A percentile compares a stretch with the other conserved stretches of the same genome.
phyloP scores from a whole-genome alignment of 768 basidiomycete species.

The Suillus subalutaceus region DNA sequence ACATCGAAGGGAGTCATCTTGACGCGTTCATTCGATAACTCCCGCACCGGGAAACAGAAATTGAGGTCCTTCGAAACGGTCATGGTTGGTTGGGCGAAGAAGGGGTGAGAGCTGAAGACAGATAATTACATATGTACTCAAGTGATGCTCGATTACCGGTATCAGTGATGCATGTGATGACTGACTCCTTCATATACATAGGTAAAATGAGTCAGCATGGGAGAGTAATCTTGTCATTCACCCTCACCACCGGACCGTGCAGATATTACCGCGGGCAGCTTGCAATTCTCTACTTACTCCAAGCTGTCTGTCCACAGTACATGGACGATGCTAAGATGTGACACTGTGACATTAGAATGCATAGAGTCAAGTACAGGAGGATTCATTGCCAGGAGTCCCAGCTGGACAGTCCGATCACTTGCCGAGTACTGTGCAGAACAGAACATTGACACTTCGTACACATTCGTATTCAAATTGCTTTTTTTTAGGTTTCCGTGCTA shows the following conservation, averaged over 20 bases:
- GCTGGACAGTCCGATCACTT: not conserved
- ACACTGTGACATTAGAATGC: not conserved
- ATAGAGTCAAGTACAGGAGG: not conserved
- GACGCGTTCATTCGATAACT: conserved; percentile 48
- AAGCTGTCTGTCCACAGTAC: not conserved
- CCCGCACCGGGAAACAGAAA: conserved; percentile 51
- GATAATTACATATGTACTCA: not conserved
- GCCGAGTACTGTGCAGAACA: not conserved
- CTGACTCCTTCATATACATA: not conserved
- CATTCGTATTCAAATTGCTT: not conserved
- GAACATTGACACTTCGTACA: not conserved
- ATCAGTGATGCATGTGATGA: not conserved
- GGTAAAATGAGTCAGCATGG: not conserved
- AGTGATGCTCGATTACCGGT: not conserved
- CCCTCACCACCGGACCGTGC: not conserved
- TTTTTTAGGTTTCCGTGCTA: not conserved
- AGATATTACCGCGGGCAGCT: not conserved
- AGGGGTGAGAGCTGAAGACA: conserved; percentile 7
- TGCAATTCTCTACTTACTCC: not conserved
- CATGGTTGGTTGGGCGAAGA: not conserved
- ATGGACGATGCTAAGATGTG: not conserved
- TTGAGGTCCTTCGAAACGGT: conserved; percentile 36
- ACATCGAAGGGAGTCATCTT: conserved; percentile 52
- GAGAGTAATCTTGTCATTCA: not conserved
- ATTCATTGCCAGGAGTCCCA: not conserved